Evolutionary conservation across 2,329 filamentous ascomycete genomes (phyloP).

Genomic region (Cordyceps pruinosa): DNA sequence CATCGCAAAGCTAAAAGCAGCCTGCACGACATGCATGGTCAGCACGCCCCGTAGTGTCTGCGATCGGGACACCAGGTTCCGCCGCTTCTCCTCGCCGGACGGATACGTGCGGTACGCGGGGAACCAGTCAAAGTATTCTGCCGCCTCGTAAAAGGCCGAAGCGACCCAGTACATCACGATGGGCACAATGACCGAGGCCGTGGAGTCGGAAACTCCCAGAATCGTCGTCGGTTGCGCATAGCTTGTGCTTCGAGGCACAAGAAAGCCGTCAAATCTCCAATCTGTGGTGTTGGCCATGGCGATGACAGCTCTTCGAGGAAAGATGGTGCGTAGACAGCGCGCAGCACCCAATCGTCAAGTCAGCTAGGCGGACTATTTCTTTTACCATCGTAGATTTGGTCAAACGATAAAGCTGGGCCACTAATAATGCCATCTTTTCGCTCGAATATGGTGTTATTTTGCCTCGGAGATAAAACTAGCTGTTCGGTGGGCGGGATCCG

Average conservation of each 20-base stretch:
- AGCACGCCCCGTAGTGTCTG: not conserved
- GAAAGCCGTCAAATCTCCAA: not conserved
- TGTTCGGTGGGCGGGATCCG: not conserved
- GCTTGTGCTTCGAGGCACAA: not conserved
- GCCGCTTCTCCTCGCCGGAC: not conserved
- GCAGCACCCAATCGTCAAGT: not conserved
- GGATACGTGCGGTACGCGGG: not conserved
- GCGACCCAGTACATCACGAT: not conserved
- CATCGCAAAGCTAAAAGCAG: not conserved
- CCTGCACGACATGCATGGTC: not conserved
- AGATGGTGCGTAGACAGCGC: not conserved
- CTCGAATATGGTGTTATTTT: not conserved
- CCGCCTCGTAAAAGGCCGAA: not conserved
- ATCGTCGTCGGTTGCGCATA: not conserved
- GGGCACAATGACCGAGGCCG: not conserved
- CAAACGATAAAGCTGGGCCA: not conserved
- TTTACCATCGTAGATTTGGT: not conserved
- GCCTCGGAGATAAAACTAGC: not conserved
- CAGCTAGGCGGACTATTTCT: not conserved
- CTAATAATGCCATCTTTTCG: not conserved
- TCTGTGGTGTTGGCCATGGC: not conserved
- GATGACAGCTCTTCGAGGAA: not conserved
- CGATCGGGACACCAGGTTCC: not conserved
- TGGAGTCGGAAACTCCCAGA: not conserved
- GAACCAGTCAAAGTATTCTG: slow-evolving; percentile 1